Base-by-base conservation (phyloP, 1,139 yeast genomes). In the Blastobotrys malaysiensis region DNA sequence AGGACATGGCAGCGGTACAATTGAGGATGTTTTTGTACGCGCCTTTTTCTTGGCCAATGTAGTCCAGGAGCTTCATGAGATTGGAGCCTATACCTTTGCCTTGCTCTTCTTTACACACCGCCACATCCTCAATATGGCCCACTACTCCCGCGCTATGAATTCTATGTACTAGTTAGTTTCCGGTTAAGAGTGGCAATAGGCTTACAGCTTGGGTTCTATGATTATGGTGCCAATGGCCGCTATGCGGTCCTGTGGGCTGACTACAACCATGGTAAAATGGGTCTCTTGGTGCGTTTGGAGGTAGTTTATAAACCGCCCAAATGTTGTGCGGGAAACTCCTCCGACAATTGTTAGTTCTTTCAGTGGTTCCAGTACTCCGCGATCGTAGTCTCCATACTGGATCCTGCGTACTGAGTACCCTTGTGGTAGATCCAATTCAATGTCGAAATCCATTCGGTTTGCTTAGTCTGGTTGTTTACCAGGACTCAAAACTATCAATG, bases 51-150 rank as follows among this genome's bases (percentile, higher is more conserved):
- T 75, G 61, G 1, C 86, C 95, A 43, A 83, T 62, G 13, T 73
- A 67, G 9, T 82, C 77, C 63, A 88, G 73, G n/a, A 75, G 72
- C 18, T 73, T 68, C 57, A 88, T 82, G 72, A 88, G 69, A 22
- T 74, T 68, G 58, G 73, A 69, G 0, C 96, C 96, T 55, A 88
- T 69, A 52, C 79, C 78, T 64, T 82, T 82, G 2, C 98, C 97
- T 64, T 89, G 97, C 66, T 86, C 88, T n/a, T 76, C 72, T 31
- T 70, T 67, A 26, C 82, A 77, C 2, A 91, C 95, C 0, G 97
- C 86, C 53, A 91, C 88, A 65, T 91, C 98, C 67, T 91, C 98
- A 57, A 91, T 86, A 70, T 91, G 98, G 1, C 97, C 98, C n/a
- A 88, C 95, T 52, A 76, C 68, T 0, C 96, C 95, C 67, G 91